Evolutionary conservation across 192 early-diverging fungal species (phyloP).

Genomic region (Kickxella alabastrina): DNA sequence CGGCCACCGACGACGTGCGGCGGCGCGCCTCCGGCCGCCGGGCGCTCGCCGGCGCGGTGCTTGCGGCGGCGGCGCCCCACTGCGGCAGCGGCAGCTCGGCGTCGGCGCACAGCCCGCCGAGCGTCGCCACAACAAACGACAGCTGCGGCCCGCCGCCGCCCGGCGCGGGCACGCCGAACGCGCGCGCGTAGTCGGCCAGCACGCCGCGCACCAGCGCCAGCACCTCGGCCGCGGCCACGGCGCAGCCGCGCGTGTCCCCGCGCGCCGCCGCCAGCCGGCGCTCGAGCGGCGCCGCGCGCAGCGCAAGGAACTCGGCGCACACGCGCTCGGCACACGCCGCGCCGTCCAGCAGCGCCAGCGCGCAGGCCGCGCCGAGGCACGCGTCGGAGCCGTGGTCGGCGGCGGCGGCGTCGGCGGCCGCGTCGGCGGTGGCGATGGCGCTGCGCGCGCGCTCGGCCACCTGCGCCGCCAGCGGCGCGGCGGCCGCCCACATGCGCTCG

Average conservation of each 20-base stretch:
- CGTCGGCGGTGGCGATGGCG: conserved; percentile 2
- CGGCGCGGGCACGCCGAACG: conserved; percentile 41
- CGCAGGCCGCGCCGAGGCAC: conserved; percentile 24
- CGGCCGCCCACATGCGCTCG: conserved; percentile 35
- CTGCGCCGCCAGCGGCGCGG: conserved; percentile 36
- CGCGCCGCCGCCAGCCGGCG: conserved; percentile 14
- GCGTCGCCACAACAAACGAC: conserved; percentile 32
- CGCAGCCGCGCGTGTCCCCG: background rate
- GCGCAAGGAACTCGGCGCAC: conserved; percentile 35
- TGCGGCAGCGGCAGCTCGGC: conserved; percentile 26
- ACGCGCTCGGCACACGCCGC: conserved; percentile 34
- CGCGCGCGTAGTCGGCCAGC: conserved; percentile 22
- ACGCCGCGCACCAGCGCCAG: conserved; percentile 18
- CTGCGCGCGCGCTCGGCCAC: conserved; percentile 15
- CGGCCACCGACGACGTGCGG: conserved; percentile 37
- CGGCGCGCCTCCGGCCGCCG: conserved; percentile 18
- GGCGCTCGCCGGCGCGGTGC: no score
- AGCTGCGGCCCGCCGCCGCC: conserved; percentile 18
- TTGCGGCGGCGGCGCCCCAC: no score
- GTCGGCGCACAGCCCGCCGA: conserved; percentile 32
- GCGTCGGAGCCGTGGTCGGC: conserved; percentile 5
- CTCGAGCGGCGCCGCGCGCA: conserved; percentile 22
- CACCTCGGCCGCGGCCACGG: conserved; percentile 12
- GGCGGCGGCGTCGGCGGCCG: background rate
- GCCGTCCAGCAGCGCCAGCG: conserved; percentile 35